phyloP scores from a whole-genome alignment of 1,284 basidiomycete genomes.

The Moesziomyces globuligerus region DNA sequence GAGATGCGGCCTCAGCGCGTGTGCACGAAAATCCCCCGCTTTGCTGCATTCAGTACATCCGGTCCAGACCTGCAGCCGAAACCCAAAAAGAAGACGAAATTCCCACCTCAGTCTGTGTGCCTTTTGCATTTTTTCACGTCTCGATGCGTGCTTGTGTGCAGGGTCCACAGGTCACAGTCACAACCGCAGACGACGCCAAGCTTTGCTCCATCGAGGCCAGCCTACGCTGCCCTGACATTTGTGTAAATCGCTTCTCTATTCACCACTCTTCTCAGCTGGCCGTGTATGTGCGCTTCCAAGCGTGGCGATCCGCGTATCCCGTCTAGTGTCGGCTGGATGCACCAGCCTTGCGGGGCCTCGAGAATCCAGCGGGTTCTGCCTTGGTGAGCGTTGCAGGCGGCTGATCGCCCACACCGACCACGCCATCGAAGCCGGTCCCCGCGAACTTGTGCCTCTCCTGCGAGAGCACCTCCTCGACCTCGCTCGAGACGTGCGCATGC shows the following conservation, averaged over 20 bases:
- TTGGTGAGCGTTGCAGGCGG: constrained; percentile 18
- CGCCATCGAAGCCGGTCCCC: constrained; percentile 21
- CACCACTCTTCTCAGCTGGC: background rate
- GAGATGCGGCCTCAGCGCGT: too few species aligned
- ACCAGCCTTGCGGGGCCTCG: constrained; percentile 38
- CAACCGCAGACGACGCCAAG: too few species aligned
- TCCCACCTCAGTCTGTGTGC: background rate
- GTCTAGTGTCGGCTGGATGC: constrained; percentile 28
- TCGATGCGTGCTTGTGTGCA: background rate
- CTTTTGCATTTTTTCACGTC: background rate
- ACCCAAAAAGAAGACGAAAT: background rate
- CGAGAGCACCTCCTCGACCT: constrained; percentile 34
- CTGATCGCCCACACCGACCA: constrained; percentile 1
- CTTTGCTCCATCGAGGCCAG: background rate
- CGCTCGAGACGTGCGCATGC: constrained; percentile 22
- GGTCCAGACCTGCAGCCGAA: too few species aligned
- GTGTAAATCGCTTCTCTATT: background rate
- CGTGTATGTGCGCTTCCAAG: background rate
- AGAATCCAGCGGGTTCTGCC: constrained; percentile 15
- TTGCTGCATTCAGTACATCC: too few species aligned
- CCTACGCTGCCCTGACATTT: too few species aligned
- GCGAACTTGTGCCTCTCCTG: constrained; percentile 43
- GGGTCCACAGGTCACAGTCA: background rate
- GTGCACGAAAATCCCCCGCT: too few species aligned
- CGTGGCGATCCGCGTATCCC: too few species aligned